A percentile compares a stretch with the other conserved stretches of the same genome.
phyloP scores from a whole-genome alignment of 129 eudicot species.

The Pittosporum tobira region DNA sequence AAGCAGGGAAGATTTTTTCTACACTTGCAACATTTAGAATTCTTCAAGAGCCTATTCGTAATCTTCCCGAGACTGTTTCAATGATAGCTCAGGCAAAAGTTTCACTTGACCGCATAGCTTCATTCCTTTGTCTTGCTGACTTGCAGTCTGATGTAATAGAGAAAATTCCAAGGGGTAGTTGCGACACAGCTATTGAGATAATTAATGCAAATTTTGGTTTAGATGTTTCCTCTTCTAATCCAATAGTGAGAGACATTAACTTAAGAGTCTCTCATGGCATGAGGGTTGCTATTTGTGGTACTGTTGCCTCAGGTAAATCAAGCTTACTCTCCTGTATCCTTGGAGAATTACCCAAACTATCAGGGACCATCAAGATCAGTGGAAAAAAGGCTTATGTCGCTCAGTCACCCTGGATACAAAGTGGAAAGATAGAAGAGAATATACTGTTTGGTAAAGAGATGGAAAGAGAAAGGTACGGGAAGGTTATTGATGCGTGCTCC shows the following conservation, averaged over 20 bases:
- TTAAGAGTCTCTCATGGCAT: conserved; percentile 41
- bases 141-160: conserved; percentile 45
- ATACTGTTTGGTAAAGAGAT: conserved; percentile 71
- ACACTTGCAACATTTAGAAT: conserved; percentile 79
- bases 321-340: conserved; percentile 68
- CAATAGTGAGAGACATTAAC: conserved; percentile 48
- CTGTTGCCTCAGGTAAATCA: conserved; percentile 85
- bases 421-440: conserved; percentile 78
- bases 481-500: conserved; percentile 73
- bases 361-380: conserved; percentile 50
- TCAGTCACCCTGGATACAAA: conserved; percentile 93
- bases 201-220: conserved; percentile 55
- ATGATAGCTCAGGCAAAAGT: conserved; percentile 74
- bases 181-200: conserved; percentile 46
- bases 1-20: conserved; percentile 73
- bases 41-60: conserved; percentile 64
- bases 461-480: conserved; percentile 48
- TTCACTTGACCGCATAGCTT: conserved; percentile 70
- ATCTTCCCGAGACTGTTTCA: conserved; percentile 61
- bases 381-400: conserved; percentile 83
- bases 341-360: conserved; percentile 68
- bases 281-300: conserved; percentile 88
- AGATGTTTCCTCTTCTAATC: conserved; percentile 40
- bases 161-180: conserved; percentile 33
- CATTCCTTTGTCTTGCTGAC: conserved; percentile 64